Percentiles rank a stretch among this genome's conserved stretches.
phyloP scores from a whole-genome alignment of 345 rosid genomes.

The Salix brachista region DNA sequence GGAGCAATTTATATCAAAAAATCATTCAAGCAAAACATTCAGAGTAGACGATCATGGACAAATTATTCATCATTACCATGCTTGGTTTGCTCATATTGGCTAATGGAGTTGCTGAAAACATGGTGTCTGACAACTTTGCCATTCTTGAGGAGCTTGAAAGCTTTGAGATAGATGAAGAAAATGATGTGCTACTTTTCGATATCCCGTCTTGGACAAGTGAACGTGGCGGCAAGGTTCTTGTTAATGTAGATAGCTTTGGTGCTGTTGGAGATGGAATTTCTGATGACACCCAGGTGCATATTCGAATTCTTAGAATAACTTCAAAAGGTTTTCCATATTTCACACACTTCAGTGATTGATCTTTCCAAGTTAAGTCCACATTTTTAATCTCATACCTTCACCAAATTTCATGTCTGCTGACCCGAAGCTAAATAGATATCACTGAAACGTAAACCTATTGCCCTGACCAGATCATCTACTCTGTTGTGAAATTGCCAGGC shows the following conservation, averaged over 20 bases:
- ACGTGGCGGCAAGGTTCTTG: slow-evolving; percentile 59
- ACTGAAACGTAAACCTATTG: no score
- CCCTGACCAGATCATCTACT: neutral
- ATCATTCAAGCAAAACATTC: slow-evolving; percentile 33
- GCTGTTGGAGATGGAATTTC: slow-evolving; percentile 86
- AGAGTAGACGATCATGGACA: slow-evolving; percentile 45
- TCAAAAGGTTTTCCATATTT: slow-evolving; percentile 1
- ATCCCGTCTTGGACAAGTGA: slow-evolving; percentile 50
- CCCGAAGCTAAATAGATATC: no score
- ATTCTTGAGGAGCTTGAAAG: slow-evolving; percentile 53
- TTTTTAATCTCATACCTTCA: no score
- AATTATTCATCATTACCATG: slow-evolving; percentile 40
- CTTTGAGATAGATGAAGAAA: slow-evolving; percentile 50
- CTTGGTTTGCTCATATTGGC: slow-evolving; percentile 46
- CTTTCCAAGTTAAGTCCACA: no score
- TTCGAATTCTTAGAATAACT: slow-evolving; percentile 15
- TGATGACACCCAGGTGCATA: slow-evolving; percentile 85
- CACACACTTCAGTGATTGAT: neutral
- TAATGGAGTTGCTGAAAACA: slow-evolving; percentile 46
- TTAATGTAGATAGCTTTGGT: slow-evolving; percentile 89
- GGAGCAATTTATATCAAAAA: slow-evolving; percentile 37
- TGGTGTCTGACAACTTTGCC: slow-evolving; percentile 35
- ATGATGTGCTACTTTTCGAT: slow-evolving; percentile 36
- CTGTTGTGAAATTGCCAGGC: slow-evolving; percentile 38
- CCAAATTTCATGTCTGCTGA: no score